These are phyloP conservation scores for Xerophyta viscosa DNA, from an alignment of 106 monocot species.

Conservation along the genomic window DNA sequence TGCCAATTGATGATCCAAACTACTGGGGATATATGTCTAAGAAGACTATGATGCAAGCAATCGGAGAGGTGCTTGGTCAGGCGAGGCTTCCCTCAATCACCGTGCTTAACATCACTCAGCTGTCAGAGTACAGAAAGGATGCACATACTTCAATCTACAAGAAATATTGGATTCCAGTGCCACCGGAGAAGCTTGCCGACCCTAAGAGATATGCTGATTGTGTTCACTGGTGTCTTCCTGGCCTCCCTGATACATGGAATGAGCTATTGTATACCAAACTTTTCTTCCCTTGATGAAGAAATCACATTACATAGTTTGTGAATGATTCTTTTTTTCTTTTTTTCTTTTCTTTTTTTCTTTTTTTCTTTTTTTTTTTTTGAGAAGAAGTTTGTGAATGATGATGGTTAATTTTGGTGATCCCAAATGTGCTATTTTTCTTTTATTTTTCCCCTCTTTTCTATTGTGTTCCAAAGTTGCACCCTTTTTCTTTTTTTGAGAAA, in stretches of 20 bases:
- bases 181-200: constrained; percentile 27
- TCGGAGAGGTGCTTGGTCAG: not conserved
- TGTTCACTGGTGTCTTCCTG: constrained; percentile 66
- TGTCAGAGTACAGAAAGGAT: constrained; percentile 62
- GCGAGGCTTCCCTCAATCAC: not conserved
- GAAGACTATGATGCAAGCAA: not conserved
- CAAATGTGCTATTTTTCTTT: too few relatives aligned
- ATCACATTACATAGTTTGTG: too few relatives aligned
- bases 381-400: too few relatives aligned
- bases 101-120: constrained; percentile 50
- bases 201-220: constrained; percentile 52
- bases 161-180: constrained; percentile 20
- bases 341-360: too few relatives aligned
- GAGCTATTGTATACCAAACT: constrained; percentile 41
- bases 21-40: not conserved
- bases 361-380: too few relatives aligned
- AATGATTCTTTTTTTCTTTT: too few relatives aligned
- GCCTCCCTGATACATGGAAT: constrained; percentile 63
- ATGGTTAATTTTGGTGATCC: too few relatives aligned
- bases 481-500: too few relatives aligned
- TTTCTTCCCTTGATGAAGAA: not conserved
- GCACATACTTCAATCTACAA: too few relatives aligned
- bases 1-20: not conserved
- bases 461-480: too few relatives aligned
- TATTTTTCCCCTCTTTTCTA: too few relatives aligned